phyloP scores from a whole-genome alignment of 1,139 yeast genomes.

The Yamadazyma songkhlaensis region DNA sequence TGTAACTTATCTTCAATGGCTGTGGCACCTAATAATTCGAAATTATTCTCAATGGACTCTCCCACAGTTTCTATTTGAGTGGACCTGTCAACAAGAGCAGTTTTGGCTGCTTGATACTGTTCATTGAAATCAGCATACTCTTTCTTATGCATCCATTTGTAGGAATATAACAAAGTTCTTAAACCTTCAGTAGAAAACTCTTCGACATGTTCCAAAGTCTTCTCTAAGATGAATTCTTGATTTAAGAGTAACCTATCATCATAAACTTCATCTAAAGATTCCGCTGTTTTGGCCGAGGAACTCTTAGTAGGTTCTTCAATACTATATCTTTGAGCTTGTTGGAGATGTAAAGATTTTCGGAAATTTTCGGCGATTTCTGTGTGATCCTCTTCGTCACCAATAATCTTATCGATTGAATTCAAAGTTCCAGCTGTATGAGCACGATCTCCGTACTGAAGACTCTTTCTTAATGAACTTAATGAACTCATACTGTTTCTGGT shows the following conservation, averaged over 20 bases:
- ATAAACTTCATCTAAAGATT: slow-evolving; percentile 26
- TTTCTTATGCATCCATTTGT: slow-evolving; percentile 59
- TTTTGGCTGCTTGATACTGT: slow-evolving; percentile 72
- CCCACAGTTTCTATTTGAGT: slow-evolving; percentile 71
- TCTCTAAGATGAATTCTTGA: slow-evolving; percentile 77
- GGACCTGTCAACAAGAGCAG: slow-evolving; percentile 67
- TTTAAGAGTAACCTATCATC: slow-evolving; percentile 63
- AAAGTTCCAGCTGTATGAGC: slow-evolving; percentile 15
- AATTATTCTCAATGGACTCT: slow-evolving; percentile 59
- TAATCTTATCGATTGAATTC: slow-evolving; percentile 55
- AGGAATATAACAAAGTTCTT: slow-evolving; percentile 82
- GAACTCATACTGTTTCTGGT: slow-evolving; percentile 19
- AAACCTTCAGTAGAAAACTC: slow-evolving; percentile 94
- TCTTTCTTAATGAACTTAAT: slow-evolving; percentile 29
- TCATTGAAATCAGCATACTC: slow-evolving; percentile 67
- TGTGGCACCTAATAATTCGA: slow-evolving; percentile 83
- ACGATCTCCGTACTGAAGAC: slow-evolving; percentile 20
- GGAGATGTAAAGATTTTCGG: slow-evolving; percentile 60
- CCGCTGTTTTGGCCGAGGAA: not conserved
- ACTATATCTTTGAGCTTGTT: slow-evolving; percentile 58
- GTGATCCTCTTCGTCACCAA: slow-evolving; percentile 34
- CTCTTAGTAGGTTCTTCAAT: slow-evolving; percentile 18
- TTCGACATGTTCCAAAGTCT: slow-evolving; percentile 85
- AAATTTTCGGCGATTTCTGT: slow-evolving; percentile 59
- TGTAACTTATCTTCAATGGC: slow-evolving; percentile 97